Conservation (phyloP, 495 filamentous ascomycete species). For the Echria macrotheca region DNA sequence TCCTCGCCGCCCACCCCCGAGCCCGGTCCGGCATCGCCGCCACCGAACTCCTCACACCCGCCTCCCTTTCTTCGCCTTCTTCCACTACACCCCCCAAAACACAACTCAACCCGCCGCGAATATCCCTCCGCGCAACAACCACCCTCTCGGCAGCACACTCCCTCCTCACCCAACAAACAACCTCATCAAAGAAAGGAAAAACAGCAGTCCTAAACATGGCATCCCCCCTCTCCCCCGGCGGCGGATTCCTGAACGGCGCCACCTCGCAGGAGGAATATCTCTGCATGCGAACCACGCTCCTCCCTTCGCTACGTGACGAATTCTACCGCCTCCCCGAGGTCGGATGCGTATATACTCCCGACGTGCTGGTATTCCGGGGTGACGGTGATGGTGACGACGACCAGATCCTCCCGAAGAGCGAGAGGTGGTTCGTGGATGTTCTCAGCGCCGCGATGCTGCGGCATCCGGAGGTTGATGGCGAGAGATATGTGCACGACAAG, state of each 20-base stretch:
- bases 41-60: constrained; percentile 41
- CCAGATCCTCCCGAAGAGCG: constrained; percentile 6
- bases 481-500: constrained; percentile 25
- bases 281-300: constrained; percentile 59
- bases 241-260: constrained; percentile 53
- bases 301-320: constrained; percentile 43
- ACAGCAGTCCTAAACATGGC: constrained; percentile 59
- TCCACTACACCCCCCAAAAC: constrained; percentile 8
- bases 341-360: constrained; percentile 53
- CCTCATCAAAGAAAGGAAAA: constrained; percentile 16
- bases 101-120: constrained; percentile 13
- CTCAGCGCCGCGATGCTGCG: constrained; percentile 53
- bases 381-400: constrained; percentile 4
- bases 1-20: constrained; percentile 42
- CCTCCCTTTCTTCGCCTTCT: background rate
- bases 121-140: constrained; percentile 40
- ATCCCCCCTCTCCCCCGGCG: constrained; percentile 49
- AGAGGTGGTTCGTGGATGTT: constrained; percentile 47
- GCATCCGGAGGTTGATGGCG: constrained; percentile 37
- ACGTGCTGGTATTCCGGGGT: constrained; percentile 32
- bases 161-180: constrained; percentile 18
- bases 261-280: constrained; percentile 62
- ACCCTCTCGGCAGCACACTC: constrained; percentile 39
- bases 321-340: constrained; percentile 53
- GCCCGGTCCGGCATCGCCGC: constrained; percentile 44